Conservation (phyloP, 495 filamentous ascomycete species). For the Darksidea phi region DNA sequence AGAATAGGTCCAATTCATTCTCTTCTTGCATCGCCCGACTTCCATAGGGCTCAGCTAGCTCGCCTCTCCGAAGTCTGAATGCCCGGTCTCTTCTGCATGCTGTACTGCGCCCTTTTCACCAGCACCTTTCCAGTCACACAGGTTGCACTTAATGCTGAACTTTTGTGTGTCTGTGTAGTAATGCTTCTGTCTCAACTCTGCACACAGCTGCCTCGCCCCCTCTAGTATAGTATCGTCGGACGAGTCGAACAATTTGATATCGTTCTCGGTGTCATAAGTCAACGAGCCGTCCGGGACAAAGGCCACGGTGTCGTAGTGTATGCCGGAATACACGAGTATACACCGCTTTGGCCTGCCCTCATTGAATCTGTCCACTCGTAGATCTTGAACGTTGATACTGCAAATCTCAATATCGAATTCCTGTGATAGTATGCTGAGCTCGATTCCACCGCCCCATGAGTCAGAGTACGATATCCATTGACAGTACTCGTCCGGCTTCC, state of each 20-base stretch:
- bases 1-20: no score
- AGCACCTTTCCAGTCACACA: slow-evolving; percentile 67
- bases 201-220: slow-evolving; percentile 70
- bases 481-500: slow-evolving; percentile 70
- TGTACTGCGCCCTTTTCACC: slow-evolving; percentile 69
- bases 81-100: slow-evolving; percentile 66
- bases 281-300: slow-evolving; percentile 60
- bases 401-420: slow-evolving; percentile 86
- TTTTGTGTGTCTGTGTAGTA: slow-evolving; percentile 90
- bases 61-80: slow-evolving; percentile 72
- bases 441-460: slow-evolving; percentile 91
- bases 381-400: slow-evolving; percentile 73
- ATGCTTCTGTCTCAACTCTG: slow-evolving; percentile 64
- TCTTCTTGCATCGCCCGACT: no score
- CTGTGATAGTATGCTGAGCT: slow-evolving; percentile 79
- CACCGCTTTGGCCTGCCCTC: slow-evolving; percentile 68
- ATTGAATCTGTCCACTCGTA: slow-evolving; percentile 74
- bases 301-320: slow-evolving; percentile 93
- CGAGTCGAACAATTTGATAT: slow-evolving; percentile 74
- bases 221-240: slow-evolving; percentile 66
- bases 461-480: slow-evolving; percentile 76
- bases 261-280: slow-evolving; percentile 64
- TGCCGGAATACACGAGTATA: slow-evolving; percentile 87
- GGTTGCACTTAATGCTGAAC: slow-evolving; percentile 79
- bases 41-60: no score